Evolutionary conservation across 2,329 filamentous ascomycete species (phyloP), one percentile per base, ranked within the genome.

Genomic region (Trichoderma aggressivum): DNA sequence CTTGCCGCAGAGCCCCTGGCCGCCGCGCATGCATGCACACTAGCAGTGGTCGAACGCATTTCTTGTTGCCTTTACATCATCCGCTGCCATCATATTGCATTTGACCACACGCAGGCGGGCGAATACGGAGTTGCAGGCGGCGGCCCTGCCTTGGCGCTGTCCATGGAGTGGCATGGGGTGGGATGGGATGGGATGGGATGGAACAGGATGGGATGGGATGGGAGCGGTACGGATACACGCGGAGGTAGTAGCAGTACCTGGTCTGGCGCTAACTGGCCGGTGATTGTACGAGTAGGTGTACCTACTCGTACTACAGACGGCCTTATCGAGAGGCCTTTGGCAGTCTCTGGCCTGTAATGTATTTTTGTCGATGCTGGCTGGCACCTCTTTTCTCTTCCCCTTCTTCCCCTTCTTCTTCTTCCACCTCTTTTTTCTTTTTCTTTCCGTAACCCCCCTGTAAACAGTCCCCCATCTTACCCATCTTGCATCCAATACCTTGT

Each of bases 21-120:
- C 21, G 28, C 18, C 47, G 63, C 26, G 26, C 26, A 28, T 28
- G 26, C 63, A 43, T 56, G 62, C 62, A 36, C 47, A 55, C 47
- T 56, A 28, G 62, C 47, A 53, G 61, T 55, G 7, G 55, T 26
- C 34, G 7, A 58, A 24, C 14, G 34, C n/a, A 16, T 53, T 36
- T 65, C 21, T 7, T 65, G 5, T 12, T 65, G 55, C 7, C 18
- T 65, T 65, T 65, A 43, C 63, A 66, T 66, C 63, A 66, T 58
- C 47, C 50, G 32, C 47, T 66, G 34, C 47, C 63, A 39, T 53
- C 30, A 36, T 56, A 36, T 39, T 66, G 11, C 63, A 55, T 66
- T 24, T 24, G 47, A 24, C n/a, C 43, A 50, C n/a, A 50, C 47
- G 47, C 47, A 53, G n/a, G 47, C 47, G 47, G 24, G 47, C 47